Percentiles rank a stretch among this genome's conserved stretches.
Evolutionary conservation across 2,329 filamentous ascomycete species (phyloP).

Genomic region (Scedosporium boydii): DNA sequence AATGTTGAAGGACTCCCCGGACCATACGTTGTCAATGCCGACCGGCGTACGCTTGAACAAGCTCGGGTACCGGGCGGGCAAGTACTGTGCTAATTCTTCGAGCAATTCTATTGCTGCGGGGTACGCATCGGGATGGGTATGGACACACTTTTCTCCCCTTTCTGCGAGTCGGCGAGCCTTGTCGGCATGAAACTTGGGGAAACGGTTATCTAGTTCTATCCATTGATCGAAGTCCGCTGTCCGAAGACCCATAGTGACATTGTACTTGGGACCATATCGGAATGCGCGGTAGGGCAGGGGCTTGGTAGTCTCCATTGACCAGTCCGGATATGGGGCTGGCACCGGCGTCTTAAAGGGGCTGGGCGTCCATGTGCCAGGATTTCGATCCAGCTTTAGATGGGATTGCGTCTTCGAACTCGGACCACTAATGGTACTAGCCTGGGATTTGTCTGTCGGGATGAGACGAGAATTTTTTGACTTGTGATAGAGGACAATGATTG

Average conservation of each 20-base stretch:
- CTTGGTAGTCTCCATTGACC: constrained; percentile 59
- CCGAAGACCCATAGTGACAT: constrained; percentile 70
- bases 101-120: constrained; percentile 67
- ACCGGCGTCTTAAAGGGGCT: constrained; percentile 40
- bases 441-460: neutral
- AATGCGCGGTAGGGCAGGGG: constrained; percentile 73
- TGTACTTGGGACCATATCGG: constrained; percentile 65
- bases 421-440: neutral
- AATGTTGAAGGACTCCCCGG: constrained; percentile 64
- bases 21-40: constrained; percentile 62
- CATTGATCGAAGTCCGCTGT: constrained; percentile 61
- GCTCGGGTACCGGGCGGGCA: constrained; percentile 65
- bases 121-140: constrained; percentile 60
- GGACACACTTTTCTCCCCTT: constrained; percentile 57
- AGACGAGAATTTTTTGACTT: neutral
- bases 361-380: constrained; percentile 36
- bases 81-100: constrained; percentile 61
- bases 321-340: constrained; percentile 54
- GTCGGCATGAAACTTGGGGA: constrained; percentile 59
- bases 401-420: neutral
- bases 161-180: constrained; percentile 61
- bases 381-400: neutral
- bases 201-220: constrained; percentile 81
- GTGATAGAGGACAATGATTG: neutral
- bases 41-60: constrained; percentile 55